Percentiles rank a stretch among this genome's conserved stretches.
Conservation (phyloP, 257 asterid species). For the Buddleja alternifolia region DNA sequence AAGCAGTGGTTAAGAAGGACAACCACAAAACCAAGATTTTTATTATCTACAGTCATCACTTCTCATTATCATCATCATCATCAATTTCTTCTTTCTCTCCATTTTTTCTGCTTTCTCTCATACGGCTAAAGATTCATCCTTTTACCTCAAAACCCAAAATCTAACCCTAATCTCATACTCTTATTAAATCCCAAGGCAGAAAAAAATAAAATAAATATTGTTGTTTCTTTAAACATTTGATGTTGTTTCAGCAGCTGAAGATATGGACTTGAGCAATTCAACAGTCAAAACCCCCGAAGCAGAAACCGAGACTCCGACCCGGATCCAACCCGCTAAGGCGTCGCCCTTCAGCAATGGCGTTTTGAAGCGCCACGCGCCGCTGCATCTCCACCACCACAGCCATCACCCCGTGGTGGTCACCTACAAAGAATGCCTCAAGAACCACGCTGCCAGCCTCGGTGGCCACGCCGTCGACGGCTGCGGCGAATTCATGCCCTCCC, state of each 20-base stretch:
- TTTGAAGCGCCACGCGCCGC: slow-evolving; percentile 76
- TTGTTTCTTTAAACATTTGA: slow-evolving; percentile 1
- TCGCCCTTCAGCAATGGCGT: slow-evolving; percentile 74
- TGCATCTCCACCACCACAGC: slow-evolving; percentile 45
- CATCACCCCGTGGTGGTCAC: slow-evolving; percentile 64
- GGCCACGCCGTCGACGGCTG: slow-evolving; percentile 97
- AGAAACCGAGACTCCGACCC: slow-evolving; percentile 68
- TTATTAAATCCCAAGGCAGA: not conserved
- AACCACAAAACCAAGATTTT: slow-evolving; percentile 68
- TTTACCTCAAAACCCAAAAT: slow-evolving; percentile 39
- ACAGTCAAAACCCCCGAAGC: slow-evolving; percentile 71
- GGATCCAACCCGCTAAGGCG: slow-evolving; percentile 63
- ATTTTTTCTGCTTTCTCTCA: not conserved
- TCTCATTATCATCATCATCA: slow-evolving; percentile 39
- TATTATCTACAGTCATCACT: slow-evolving; percentile 54
- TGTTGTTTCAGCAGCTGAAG: slow-evolving; percentile 46
- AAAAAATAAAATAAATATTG: not conserved
- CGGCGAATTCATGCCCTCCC: slow-evolving; percentile 95
- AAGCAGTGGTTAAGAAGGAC: slow-evolving; percentile 59
- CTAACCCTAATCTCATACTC: slow-evolving; percentile 37
- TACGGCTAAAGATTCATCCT: slow-evolving; percentile 31
- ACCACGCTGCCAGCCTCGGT: slow-evolving; percentile 89
- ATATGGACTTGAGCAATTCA: slow-evolving; percentile 61
- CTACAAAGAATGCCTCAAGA: slow-evolving; percentile 89
- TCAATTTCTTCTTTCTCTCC: slow-evolving; percentile 22